phyloP scores from a whole-genome alignment of 2,329 filamentous ascomycete genomes.

The Ophiostoma tasmaniense region DNA sequence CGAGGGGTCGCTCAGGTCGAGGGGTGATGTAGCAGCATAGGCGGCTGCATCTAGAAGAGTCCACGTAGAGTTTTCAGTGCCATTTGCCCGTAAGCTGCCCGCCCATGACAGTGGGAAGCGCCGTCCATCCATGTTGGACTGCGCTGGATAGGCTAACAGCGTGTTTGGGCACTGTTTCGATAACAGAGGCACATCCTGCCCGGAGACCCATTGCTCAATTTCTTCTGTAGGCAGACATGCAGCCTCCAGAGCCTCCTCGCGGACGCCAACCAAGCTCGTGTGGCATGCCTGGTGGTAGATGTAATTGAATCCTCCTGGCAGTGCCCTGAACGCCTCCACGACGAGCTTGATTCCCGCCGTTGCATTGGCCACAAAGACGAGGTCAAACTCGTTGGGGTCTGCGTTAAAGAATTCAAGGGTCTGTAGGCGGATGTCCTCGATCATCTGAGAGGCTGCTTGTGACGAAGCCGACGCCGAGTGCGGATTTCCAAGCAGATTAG shows the following conservation, averaged over 20 bases:
- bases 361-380: constrained; percentile 87
- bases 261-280: constrained; percentile 75
- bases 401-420: constrained; percentile 72
- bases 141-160: constrained; percentile 74
- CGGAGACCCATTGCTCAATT: constrained; percentile 56
- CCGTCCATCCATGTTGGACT: constrained; percentile 86
- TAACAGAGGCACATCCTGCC: constrained; percentile 16
- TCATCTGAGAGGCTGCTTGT: constrained; percentile 61
- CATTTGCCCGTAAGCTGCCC: constrained; percentile 17
- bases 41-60: constrained; percentile 80
- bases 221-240: constrained; percentile 58
- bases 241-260: constrained; percentile 59
- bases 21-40: constrained; percentile 63
- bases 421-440: constrained; percentile 67
- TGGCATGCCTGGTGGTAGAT: constrained; percentile 78
- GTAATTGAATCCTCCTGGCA: constrained; percentile 66
- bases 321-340: constrained; percentile 63
- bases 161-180: constrained; percentile 19
- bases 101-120: constrained; percentile 67
- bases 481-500: constrained; percentile 78
- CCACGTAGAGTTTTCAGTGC: constrained; percentile 35
- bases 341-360: constrained; percentile 87
- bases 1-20: constrained; percentile 57
- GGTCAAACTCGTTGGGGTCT: constrained; percentile 70
- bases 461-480: constrained; percentile 81